phyloP scores from a whole-genome alignment of 306 rosid species.

The Trifolium repens region DNA sequence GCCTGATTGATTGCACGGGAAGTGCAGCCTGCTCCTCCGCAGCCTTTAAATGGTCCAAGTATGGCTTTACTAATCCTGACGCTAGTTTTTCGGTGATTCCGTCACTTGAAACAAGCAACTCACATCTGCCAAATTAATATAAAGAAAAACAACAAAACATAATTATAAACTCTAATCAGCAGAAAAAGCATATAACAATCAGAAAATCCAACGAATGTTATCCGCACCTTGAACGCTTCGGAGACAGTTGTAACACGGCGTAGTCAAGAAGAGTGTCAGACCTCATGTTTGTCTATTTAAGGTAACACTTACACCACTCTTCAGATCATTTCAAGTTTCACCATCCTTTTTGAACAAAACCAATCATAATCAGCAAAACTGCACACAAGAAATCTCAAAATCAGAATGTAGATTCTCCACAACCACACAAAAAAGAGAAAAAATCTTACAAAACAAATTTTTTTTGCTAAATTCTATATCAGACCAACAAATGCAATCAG shows the following conservation, averaged over 20 bases:
- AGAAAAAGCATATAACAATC: conserved; percentile 17
- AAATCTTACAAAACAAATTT: neutral
- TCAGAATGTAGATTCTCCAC: conserved; percentile 47
- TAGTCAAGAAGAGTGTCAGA: conserved; percentile 86
- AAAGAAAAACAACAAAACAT: conserved; percentile 19
- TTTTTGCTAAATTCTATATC: conserved; percentile 32
- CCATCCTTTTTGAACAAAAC: conserved; percentile 23
- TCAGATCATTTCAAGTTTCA: conserved; percentile 52
- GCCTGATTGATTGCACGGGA: conserved; percentile 74
- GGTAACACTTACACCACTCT: conserved; percentile 42
- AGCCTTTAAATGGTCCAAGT: conserved; percentile 79
- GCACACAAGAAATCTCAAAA: conserved; percentile 28
- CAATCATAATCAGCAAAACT: conserved; percentile 38
- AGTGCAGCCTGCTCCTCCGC: conserved; percentile 87
- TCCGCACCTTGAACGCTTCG: conserved; percentile 80
- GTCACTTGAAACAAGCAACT: conserved; percentile 72
- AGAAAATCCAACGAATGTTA: conserved; percentile 32
- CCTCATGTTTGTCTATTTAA: conserved; percentile 70
- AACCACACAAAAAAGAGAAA: neutral
- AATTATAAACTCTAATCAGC: conserved; percentile 24
- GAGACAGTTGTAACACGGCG: conserved; percentile 90
- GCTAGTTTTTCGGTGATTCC: conserved; percentile 88
- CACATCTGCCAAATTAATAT: conserved; percentile 65
- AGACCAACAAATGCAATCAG: conserved; percentile 19
- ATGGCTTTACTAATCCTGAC: conserved; percentile 88